Base-by-base conservation (phyloP, 306 rosid species). In the Prunus salicina region DNA sequence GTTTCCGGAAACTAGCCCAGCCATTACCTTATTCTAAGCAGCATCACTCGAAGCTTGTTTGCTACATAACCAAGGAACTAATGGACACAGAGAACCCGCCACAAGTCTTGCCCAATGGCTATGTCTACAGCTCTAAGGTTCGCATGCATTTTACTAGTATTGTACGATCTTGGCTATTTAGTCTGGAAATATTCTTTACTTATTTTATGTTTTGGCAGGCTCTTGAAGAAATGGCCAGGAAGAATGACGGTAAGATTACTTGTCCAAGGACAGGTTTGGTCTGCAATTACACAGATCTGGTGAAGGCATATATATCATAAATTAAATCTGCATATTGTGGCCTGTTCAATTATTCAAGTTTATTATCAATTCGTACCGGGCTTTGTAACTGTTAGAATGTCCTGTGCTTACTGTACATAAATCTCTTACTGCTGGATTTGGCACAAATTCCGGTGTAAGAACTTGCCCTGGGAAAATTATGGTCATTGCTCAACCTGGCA, bases 1-100 rank as follows among this genome's bases (percentile, higher is more conserved):
- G 86, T 73, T 95, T 95, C 80, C 91, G 97, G 65, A 88, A 84
- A 81, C 87, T 95, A 60, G 99, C 99, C 68, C 58, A 57, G 76
- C 88, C 92, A 25, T 87, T 95, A 73, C 99, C 99, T 10, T 95
- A 80, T 87, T 90, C 99, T 7, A 95, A 95, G 89, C 97, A 88
- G 89, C 92, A 88, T 85, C 93, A 89, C 79, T 95, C 99, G 7
- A 95, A 89, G 90, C 93, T 92, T 69, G 99, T 95, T 69, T 95
- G 99, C 89, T 95, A 92, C 85, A 92, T 95, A 88, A 89, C 99
- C 3, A 95, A 92, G 82, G 97, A 95, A 85, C 85, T 91, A 57
- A 95, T 90, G 99, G 97, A 95, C 90, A 89, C 97, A 0, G 97
- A 90, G 87, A 95, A 92, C 80, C 97, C 97, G 5, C 97, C 97